Evolutionary conservation across 345 rosid species (phyloP), one percentile per base, ranked within the genome.

Genomic region (Brassica cretica): DNA sequence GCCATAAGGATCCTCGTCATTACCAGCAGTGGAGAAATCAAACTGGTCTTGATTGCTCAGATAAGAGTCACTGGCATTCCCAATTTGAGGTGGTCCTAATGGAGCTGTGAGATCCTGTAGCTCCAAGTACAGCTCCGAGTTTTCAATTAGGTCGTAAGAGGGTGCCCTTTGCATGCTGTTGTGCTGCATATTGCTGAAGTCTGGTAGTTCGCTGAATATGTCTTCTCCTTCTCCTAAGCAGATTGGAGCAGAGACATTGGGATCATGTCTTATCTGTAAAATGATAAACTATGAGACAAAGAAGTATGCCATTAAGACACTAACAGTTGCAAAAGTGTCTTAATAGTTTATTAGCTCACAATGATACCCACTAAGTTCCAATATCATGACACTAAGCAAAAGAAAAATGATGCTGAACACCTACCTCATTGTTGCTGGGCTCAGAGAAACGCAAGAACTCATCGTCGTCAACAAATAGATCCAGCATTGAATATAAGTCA

Each of bases 101-200:
- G 76, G 75, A 70, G 53, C 56, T n/a, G 72, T 80, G 61, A 80
- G 76, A 33, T 80, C 83, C 4, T 70, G 73, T 5, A 80, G 76
- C 64, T 80, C 80, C 11, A 80, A 64, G 65, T 15, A 80, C 5
- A 76, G 21, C 73, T 75, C 76, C 12, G 76, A 80, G 68, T 71
- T 70, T 32, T 80, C 80, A 21, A 80, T 4, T 18, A n/a, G 68
- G 74, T 75, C 83, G 58, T n/a, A 75, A 1, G 79, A 64, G 64
- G 69, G 53, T 44, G 68, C 8, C 61, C 55, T 21, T 80, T 64
- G 63, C 68, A 80, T 58, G 70, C 30, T 8, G 65, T 12, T 72
- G 81, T 58, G 59, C 21, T 72, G 58, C 69, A 73, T 61, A 24
- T 53, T 21, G 76, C 69, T 25, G 44, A 59, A 66, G 60, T 75